Percentiles rank a stretch among this genome's conserved stretches.
These are phyloP conservation scores for Blastobotrys proliferans DNA, from an alignment of 1,139 yeast species.

Conservation along the genomic window DNA sequence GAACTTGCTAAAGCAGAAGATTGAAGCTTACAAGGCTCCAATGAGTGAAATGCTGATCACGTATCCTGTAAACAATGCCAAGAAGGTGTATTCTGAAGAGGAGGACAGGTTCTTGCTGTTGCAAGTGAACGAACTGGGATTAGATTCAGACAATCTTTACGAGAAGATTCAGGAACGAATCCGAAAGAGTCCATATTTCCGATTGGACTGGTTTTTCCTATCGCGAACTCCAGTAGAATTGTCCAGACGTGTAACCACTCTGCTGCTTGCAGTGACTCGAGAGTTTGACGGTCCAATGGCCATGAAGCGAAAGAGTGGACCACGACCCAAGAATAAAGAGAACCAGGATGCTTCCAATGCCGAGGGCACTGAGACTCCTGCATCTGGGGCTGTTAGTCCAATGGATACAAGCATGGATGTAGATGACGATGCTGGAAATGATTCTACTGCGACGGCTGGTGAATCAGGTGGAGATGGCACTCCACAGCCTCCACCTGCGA, in stretches of 20 bases:
- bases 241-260: constrained; percentile 77
- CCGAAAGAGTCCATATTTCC: constrained; percentile 64
- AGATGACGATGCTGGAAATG: constrained; percentile 13
- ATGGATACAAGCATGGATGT: constrained; percentile 16
- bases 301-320: constrained; percentile 29
- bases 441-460: no score
- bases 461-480: constrained; percentile 15
- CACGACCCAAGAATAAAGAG: constrained; percentile 18
- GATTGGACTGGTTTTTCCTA: constrained; percentile 85
- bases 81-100: constrained; percentile 73
- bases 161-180: constrained; percentile 81
- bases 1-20: constrained; percentile 57
- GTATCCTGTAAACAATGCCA: constrained; percentile 81
- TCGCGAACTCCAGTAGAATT: constrained; percentile 86
- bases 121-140: constrained; percentile 73
- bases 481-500: constrained; percentile 17
- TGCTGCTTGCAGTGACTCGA: constrained; percentile 42
- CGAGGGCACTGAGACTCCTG: constrained; percentile 14
- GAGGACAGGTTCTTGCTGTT: constrained; percentile 82
- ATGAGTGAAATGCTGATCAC: constrained; percentile 74
- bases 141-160: constrained; percentile 68
- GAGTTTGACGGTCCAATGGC: constrained; percentile 34
- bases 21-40: constrained; percentile 63
- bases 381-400: constrained; percentile 19
- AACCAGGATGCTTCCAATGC: constrained; percentile 7